Conservation (phyloP, 2,329 filamentous ascomycete species). For the Nemania abortiva region DNA sequence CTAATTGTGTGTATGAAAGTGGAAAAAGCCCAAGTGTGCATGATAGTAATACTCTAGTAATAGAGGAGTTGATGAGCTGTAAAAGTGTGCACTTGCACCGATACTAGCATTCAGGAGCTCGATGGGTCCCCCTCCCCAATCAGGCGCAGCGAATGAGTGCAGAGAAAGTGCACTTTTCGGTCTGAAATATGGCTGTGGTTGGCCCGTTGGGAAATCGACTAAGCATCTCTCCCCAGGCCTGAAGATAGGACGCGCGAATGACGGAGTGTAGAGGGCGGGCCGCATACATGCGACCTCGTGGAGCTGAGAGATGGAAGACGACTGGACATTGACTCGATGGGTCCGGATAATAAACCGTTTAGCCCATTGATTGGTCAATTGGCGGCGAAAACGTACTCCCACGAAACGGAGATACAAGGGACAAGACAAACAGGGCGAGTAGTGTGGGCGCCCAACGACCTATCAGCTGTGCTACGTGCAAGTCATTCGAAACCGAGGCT, state of each 20-base stretch:
- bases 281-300: conserved; percentile 40
- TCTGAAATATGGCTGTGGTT: conserved; percentile 43
- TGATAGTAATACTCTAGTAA: conserved; percentile 5
- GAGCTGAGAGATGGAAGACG: conserved; percentile 23
- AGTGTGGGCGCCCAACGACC: conserved; percentile 48
- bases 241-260: conserved; percentile 36
- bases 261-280: conserved; percentile 37
- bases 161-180: conserved; percentile 43
- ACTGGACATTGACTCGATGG: conserved; percentile 37
- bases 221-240: conserved; percentile 28
- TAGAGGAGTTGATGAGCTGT: conserved; percentile 34
- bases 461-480: conserved; percentile 49
- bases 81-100: conserved; percentile 32
- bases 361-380: conserved; percentile 39
- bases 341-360: conserved; percentile 36
- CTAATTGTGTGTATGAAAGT: conserved; percentile 17
- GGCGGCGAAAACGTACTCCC: conserved; percentile 27
- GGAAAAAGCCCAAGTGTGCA: conserved; percentile 25
- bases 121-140: conserved; percentile 23
- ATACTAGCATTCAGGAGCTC: conserved; percentile 23
- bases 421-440: conserved; percentile 46
- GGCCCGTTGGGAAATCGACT: conserved; percentile 26
- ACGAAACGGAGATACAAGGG: conserved; percentile 36
- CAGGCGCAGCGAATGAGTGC: conserved; percentile 36
- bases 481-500: conserved; percentile 42